Percentiles rank a stretch among this genome's conserved stretches.
phyloP scores from a whole-genome alignment of 2,329 filamentous ascomycete genomes.

The Trichophyton equinum region DNA sequence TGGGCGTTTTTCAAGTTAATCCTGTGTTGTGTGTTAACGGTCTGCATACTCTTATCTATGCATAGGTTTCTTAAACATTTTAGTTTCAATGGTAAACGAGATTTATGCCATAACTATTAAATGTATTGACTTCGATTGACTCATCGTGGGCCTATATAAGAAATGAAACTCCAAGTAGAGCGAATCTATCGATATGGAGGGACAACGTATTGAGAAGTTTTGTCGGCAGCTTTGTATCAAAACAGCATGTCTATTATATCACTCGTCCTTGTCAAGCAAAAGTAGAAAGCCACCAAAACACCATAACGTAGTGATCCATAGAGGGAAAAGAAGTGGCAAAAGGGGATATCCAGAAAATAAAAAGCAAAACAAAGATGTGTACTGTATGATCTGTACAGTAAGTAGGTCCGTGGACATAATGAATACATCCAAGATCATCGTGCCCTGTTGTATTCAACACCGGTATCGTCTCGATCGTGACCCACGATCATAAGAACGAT shows the following conservation, averaged over 20 bases:
- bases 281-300: not conserved
- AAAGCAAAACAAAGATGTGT: not conserved
- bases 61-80: not conserved
- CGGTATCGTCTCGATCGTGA: constrained; percentile 12
- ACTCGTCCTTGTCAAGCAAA: not conserved
- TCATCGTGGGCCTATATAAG: too few species aligned
- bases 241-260: not conserved
- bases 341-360: not conserved
- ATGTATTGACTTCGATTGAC: not conserved
- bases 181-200: not conserved
- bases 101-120: not conserved
- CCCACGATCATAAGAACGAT: constrained; percentile 10
- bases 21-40: not conserved
- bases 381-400: not conserved
- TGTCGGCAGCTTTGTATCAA: not conserved
- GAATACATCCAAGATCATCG: not conserved
- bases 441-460: constrained; percentile 6
- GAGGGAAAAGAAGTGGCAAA: not conserved
- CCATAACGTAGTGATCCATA: not conserved
- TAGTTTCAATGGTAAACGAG: not conserved
- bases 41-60: not conserved
- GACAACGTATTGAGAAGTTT: not conserved
- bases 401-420: not conserved
- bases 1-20: constrained; percentile 1
- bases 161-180: not conserved